Percentiles rank a stretch among this genome's conserved stretches.
Conservation (phyloP, 2,329 filamentous ascomycete species). For the Chalaropsis ovoidea region DNA sequence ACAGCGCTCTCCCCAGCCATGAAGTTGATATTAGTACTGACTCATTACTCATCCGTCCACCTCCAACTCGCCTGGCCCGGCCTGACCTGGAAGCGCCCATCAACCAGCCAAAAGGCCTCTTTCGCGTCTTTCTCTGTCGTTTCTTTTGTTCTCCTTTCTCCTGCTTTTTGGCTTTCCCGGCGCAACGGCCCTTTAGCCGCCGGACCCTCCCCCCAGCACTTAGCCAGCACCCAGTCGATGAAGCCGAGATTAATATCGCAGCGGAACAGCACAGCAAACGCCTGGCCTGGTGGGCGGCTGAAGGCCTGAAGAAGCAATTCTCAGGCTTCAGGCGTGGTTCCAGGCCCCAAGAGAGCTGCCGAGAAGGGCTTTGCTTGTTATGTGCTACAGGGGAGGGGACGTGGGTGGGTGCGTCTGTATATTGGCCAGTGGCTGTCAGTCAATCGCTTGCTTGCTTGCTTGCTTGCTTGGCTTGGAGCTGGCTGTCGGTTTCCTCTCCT, state of each 20-base stretch:
- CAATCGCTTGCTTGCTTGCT: too few species aligned
- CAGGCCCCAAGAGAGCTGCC: neutral
- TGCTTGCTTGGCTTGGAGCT: too few species aligned
- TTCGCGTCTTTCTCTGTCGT: neutral
- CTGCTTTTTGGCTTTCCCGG: neutral
- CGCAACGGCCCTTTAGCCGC: neutral
- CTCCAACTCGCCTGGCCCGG: neutral
- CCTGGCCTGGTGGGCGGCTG: too few species aligned
- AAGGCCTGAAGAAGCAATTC: neutral
- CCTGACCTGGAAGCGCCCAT: neutral
- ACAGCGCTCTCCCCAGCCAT: neutral
- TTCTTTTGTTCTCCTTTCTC: constrained; percentile 9
- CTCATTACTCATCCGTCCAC: neutral
- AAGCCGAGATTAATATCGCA: neutral
- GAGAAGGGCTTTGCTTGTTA: neutral
- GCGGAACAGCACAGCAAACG: neutral
- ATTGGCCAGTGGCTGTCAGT: neutral
- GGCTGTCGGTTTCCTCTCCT: too few species aligned
- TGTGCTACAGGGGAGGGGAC: neutral
- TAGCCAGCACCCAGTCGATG: neutral
- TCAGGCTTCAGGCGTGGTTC: neutral
- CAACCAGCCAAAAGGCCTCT: neutral
- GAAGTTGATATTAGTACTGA: neutral
- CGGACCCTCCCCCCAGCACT: neutral
- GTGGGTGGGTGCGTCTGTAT: neutral